These are phyloP conservation scores for Paxillus involutus DNA, from an alignment of 768 basidiomycete genomes.

Conservation along the genomic window DNA sequence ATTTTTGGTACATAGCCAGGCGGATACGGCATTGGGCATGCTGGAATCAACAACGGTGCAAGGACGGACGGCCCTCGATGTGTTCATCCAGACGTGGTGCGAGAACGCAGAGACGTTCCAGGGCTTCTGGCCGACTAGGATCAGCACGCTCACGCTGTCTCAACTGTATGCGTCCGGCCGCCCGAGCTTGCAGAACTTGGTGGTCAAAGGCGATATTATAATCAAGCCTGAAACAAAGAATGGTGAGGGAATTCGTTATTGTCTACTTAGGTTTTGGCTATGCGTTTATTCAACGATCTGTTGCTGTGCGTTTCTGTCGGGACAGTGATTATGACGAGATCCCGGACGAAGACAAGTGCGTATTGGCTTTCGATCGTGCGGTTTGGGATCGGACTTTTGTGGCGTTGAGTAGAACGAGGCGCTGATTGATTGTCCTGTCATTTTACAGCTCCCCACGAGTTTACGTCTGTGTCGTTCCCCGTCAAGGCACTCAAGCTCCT, in stretches of 20 bases:
- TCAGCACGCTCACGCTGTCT: slow-evolving; percentile 81
- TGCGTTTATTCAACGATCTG: slow-evolving; percentile 13
- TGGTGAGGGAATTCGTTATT: slow-evolving; percentile 50
- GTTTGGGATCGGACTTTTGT: neutral
- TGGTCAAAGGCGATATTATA: slow-evolving; percentile 91
- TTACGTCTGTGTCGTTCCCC: slow-evolving; percentile 83
- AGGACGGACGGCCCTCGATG: slow-evolving; percentile 70
- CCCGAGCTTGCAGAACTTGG: slow-evolving; percentile 62
- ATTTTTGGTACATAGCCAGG: slow-evolving; percentile 87
- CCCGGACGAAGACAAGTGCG: slow-evolving; percentile 83
- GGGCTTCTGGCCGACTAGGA: slow-evolving; percentile 89
- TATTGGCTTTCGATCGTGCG: slow-evolving; percentile 12
- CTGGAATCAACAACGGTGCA: slow-evolving; percentile 67
- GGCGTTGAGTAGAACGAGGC: neutral
- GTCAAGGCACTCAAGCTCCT: slow-evolving; percentile 91
- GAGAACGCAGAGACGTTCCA: slow-evolving; percentile 95
- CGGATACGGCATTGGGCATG: slow-evolving; percentile 73
- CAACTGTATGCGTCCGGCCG: slow-evolving; percentile 69
- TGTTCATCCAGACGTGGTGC: slow-evolving; percentile 91
- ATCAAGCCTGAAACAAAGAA: slow-evolving; percentile 77
- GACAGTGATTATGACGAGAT: slow-evolving; percentile 95
- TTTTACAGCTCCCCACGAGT: slow-evolving; percentile 76
- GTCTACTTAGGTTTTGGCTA: slow-evolving; percentile 4
- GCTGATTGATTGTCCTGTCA: slow-evolving; percentile 21
- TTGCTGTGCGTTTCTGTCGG: slow-evolving; percentile 24